Percentiles rank a stretch among this genome's conserved stretches.
These are phyloP conservation scores for Ilyonectria robusta DNA, from an alignment of 2,329 filamentous ascomycete genomes.

Conservation along the genomic window DNA sequence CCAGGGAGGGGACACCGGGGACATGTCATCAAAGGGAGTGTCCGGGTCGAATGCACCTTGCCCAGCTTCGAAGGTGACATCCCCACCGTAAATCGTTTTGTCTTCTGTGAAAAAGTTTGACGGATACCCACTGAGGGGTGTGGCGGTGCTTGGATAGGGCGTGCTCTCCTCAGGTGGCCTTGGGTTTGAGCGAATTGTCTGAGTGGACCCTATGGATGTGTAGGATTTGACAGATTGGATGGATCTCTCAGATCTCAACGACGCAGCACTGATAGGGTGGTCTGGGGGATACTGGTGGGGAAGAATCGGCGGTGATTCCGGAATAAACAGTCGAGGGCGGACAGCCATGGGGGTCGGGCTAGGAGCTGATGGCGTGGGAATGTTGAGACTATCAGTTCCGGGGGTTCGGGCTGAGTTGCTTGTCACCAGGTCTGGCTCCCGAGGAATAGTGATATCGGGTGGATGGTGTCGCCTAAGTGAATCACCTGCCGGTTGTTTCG, in stretches of 20 bases:
- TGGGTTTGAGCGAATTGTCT: slow-evolving; percentile 46
- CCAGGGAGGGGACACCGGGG: slow-evolving; percentile 35
- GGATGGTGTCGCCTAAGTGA: neutral
- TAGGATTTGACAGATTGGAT: slow-evolving; percentile 39
- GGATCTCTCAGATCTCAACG: slow-evolving; percentile 40
- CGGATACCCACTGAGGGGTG: slow-evolving; percentile 40
- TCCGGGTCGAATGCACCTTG: slow-evolving; percentile 28
- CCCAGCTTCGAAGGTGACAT: slow-evolving; percentile 23
- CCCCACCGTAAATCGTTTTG: slow-evolving; percentile 38
- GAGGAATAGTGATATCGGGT: slow-evolving; percentile 16
- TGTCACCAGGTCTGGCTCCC: neutral
- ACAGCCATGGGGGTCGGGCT: slow-evolving; percentile 51
- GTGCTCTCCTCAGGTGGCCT: slow-evolving; percentile 50
- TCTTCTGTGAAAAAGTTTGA: slow-evolving; percentile 27
- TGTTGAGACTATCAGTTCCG: slow-evolving; percentile 5
- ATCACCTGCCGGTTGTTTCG: no score
- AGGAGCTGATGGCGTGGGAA: slow-evolving; percentile 53
- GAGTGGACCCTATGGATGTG: slow-evolving; percentile 40
- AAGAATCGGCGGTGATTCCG: slow-evolving; percentile 33
- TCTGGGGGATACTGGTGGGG: slow-evolving; percentile 20
- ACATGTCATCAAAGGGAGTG: slow-evolving; percentile 39
- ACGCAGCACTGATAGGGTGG: slow-evolving; percentile 37
- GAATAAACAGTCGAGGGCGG: slow-evolving; percentile 47
- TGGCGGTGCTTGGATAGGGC: slow-evolving; percentile 46
- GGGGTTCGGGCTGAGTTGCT: slow-evolving; percentile 6